phyloP scores from a whole-genome alignment of 2,329 filamentous ascomycete genomes.

The Periglandula ipomoeae region DNA sequence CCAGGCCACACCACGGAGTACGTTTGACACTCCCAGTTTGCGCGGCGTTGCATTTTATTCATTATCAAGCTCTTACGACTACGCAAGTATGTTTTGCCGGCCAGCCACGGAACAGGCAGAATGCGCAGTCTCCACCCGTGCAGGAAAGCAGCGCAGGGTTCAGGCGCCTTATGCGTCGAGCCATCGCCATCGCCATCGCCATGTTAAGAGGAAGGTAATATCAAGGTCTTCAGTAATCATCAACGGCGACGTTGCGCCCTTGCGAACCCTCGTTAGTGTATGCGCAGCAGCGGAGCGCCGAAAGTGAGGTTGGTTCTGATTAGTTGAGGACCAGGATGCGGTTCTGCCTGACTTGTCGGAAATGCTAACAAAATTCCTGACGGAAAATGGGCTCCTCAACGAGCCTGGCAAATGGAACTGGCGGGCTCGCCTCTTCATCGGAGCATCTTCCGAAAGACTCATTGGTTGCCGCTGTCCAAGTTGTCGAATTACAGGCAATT shows the following conservation, averaged over 20 bases:
- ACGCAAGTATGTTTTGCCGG: background rate
- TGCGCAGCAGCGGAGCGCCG: background rate
- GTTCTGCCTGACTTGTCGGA: background rate
- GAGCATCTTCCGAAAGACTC: too few relatives aligned
- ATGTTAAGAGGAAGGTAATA: too few relatives aligned
- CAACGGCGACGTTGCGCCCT: background rate
- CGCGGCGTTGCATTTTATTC: background rate
- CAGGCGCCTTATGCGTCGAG: background rate
- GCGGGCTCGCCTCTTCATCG: too few relatives aligned
- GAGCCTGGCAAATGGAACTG: too few relatives aligned
- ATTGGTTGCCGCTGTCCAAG: too few relatives aligned
- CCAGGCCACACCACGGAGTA: too few relatives aligned
- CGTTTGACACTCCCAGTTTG: too few relatives aligned
- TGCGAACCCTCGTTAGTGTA: background rate
- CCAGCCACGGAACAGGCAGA: background rate
- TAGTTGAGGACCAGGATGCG: background rate
- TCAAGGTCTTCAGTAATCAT: background rate
- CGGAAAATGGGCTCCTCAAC: too few relatives aligned
- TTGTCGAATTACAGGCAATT: too few relatives aligned
- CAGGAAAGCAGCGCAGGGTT: background rate
- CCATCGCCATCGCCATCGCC: background rate
- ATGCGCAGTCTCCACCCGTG: background rate
- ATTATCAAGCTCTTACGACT: background rate
- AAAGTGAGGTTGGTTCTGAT: background rate
- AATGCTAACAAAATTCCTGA: too few relatives aligned